A percentile compares a stretch with the other conserved stretches of the same genome.
These are phyloP conservation scores for Inga laurina DNA, from an alignment of 306 rosid species.

Conservation along the genomic window DNA sequence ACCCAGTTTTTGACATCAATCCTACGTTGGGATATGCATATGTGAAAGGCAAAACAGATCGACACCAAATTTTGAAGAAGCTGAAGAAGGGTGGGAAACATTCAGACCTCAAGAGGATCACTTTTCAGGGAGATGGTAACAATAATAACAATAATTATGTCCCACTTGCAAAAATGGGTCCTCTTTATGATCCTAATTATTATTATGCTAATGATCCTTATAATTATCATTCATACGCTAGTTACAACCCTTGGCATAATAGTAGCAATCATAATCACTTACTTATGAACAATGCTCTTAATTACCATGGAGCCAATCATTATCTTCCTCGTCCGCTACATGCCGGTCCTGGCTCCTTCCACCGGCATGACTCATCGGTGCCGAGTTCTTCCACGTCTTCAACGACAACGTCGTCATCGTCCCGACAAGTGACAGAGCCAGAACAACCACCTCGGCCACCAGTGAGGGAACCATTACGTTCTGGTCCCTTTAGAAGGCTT, in stretches of 20 bases:
- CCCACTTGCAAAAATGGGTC: not conserved
- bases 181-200: not conserved
- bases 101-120: constrained; percentile 20
- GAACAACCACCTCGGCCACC: not conserved
- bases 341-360: not conserved
- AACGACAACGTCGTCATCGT: not conserved
- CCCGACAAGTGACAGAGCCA: not conserved
- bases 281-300: not conserved
- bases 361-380: not conserved
- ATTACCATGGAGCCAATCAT: not conserved
- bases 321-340: not conserved
- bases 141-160: not conserved
- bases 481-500: not conserved
- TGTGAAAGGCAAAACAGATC: constrained; percentile 25
- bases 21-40: not conserved
- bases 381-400: not conserved
- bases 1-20: not conserved
- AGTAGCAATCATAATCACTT: not conserved
- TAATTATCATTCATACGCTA: not conserved
- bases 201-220: not conserved
- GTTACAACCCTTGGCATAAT: not conserved
- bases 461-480: not conserved
- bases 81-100: constrained; percentile 26
- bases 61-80: constrained; percentile 1
- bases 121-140: not conserved